A percentile compares a stretch with the other conserved stretches of the same genome.
These are phyloP conservation scores for Megacollybia marginata DNA, from an alignment of 768 basidiomycete genomes.

Conservation along the genomic window DNA sequence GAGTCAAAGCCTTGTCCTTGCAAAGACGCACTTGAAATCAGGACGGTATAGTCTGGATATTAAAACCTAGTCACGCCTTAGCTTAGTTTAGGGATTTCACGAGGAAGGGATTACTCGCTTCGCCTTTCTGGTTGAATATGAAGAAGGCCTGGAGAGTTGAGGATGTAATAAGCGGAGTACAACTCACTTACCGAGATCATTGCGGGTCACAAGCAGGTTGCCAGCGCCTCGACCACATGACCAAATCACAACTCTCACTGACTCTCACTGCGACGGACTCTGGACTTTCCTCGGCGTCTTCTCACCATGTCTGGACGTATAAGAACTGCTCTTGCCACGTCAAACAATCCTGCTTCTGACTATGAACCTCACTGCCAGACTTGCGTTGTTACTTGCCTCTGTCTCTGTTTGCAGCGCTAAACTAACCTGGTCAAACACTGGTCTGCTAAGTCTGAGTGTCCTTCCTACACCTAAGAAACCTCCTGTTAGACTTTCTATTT, in stretches of 20 bases:
- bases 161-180: no score
- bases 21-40: conserved; percentile 79
- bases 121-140: conserved; percentile 98
- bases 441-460: neutral
- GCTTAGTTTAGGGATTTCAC: conserved; percentile 3
- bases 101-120: conserved; percentile 48
- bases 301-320: no score
- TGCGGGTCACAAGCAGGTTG: neutral
- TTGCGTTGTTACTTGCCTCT: neutral
- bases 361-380: no score
- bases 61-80: conserved; percentile 54
- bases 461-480: conserved; percentile 22
- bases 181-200: conserved; percentile 23
- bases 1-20: neutral
- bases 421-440: conserved; percentile 43
- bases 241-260: neutral
- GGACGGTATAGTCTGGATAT: conserved; percentile 95
- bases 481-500: conserved; percentile 53
- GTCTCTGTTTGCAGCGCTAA: conserved; percentile 9
- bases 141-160: conserved; percentile 93
- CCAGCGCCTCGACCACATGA: neutral
- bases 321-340: no score
- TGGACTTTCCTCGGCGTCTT: no score
- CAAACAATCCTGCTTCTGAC: no score
- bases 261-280: no score